Percentiles rank a stretch among this genome's conserved stretches.
Conservation (phyloP, 805 yeast species). For the Saturnispora quitensis region DNA sequence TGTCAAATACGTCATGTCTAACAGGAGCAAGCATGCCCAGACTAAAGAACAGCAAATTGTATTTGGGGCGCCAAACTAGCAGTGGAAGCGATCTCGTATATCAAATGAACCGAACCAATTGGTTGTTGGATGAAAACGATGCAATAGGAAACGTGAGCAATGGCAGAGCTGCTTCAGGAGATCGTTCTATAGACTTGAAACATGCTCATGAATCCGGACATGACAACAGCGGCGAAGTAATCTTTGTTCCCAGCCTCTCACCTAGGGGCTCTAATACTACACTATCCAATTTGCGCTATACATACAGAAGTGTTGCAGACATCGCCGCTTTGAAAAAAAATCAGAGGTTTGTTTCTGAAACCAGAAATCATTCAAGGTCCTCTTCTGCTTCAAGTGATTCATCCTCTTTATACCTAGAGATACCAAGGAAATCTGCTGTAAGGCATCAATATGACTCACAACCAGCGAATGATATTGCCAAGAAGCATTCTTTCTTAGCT, state of each 20-base stretch:
- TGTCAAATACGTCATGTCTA: neutral
- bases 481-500: neutral
- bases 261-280: neutral
- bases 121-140: neutral
- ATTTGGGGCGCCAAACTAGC: neutral
- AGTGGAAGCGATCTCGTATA: neutral
- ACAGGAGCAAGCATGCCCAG: neutral
- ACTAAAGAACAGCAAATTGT: neutral
- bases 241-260: neutral
- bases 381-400: neutral
- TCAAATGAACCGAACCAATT: neutral
- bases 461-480: neutral
- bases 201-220: neutral
- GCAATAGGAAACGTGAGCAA: too few species aligned
- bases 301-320: neutral
- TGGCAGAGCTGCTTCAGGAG: too few species aligned
- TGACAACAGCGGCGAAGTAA: neutral
- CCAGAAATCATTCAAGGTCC: neutral
- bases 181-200: neutral
- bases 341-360: neutral
- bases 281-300: neutral
- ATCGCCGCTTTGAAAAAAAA: neutral
- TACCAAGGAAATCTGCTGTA: neutral
- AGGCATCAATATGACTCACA: neutral
- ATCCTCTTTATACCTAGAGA: neutral